Evolutionary conservation across 345 rosid genomes (phyloP).

Genomic region (Bruguiera sexangula): DNA sequence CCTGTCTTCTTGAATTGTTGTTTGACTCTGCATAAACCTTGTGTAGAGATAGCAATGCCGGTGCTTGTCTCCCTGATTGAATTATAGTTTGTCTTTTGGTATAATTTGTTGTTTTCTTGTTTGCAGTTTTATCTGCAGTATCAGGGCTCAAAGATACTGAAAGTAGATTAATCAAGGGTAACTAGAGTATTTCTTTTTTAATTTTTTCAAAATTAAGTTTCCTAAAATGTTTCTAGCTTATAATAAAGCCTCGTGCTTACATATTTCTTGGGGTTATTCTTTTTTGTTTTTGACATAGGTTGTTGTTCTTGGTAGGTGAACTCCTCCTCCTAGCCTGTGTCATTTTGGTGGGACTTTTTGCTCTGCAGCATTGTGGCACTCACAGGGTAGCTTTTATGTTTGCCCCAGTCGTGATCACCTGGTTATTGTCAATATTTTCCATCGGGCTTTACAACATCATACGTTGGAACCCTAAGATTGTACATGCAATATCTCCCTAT

Average conservation of each 20-base stretch:
- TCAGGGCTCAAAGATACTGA: conserved; percentile 67
- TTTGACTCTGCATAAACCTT: background rate
- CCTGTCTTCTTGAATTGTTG: background rate
- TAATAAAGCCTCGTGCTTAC: conserved; percentile 6
- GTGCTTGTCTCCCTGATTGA: background rate
- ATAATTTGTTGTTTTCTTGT: conserved; percentile 16
- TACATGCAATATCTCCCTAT: conserved; percentile 68
- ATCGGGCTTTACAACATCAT: conserved; percentile 74
- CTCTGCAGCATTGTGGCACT: conserved; percentile 89
- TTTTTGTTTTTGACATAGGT: conserved; percentile 15
- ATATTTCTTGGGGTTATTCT: background rate
- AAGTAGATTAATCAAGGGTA: conserved; percentile 53
- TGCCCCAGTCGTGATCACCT: conserved; percentile 76
- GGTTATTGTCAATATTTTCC: conserved; percentile 69
- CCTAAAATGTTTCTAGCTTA: background rate
- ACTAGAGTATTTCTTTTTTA: background rate
- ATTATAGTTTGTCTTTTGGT: background rate
- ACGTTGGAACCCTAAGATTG: conserved; percentile 73
- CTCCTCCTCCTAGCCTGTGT: conserved; percentile 65
- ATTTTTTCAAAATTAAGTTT: too few species aligned
- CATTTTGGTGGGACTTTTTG: conserved; percentile 89
- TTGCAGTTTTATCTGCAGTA: conserved; percentile 84
- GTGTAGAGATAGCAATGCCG: background rate
- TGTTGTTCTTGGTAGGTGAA: conserved; percentile 43
- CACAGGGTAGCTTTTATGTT: conserved; percentile 83